Evolutionary conservation across 371 early-diverging fungal genomes (phyloP).

Genomic region (Actinomortierella ambigua): DNA sequence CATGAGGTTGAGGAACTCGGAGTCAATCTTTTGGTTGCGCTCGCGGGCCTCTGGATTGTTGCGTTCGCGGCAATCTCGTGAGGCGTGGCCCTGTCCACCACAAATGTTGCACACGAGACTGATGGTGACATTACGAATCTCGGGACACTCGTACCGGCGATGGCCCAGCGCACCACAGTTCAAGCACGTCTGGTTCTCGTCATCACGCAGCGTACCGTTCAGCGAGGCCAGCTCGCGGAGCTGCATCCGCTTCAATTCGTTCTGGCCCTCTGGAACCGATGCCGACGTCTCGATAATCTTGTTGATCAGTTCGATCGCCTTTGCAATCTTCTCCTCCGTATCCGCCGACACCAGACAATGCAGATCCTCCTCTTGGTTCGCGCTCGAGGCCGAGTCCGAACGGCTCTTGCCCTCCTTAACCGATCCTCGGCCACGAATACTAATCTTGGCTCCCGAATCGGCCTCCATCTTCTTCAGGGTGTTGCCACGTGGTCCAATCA

Average conservation of each 20-base stretch:
- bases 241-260: conserved; percentile 92
- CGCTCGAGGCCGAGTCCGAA: conserved; percentile 63
- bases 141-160: conserved; percentile 92
- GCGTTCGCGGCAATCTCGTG: conserved; percentile 83
- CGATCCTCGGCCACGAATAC: conserved; percentile 95
- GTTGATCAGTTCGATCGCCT: conserved; percentile 85
- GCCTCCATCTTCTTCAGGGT: conserved; percentile 94
- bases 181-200: conserved; percentile 91
- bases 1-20: conserved; percentile 90
- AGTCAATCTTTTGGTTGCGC: conserved; percentile 84
- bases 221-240: conserved; percentile 93
- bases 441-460: conserved; percentile 93
- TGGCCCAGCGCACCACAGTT: conserved; percentile 95
- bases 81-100: conserved; percentile 90
- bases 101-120: conserved; percentile 91
- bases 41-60: conserved; percentile 77
- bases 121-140: conserved; percentile 84
- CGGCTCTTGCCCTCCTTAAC: conserved; percentile 94
- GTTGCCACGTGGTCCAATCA: conserved; percentile 97
- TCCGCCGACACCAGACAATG: conserved; percentile 94
- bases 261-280: conserved; percentile 92
- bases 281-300: conserved; percentile 95
- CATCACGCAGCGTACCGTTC: conserved; percentile 95
- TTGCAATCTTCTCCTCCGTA: conserved; percentile 84
- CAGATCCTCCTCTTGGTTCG: conserved; percentile 89